Percentiles rank a stretch among this genome's conserved stretches.
These are phyloP conservation scores for Gonapodya prolifera DNA, from an alignment of 192 early-diverging fungal genomes.

Conservation along the genomic window DNA sequence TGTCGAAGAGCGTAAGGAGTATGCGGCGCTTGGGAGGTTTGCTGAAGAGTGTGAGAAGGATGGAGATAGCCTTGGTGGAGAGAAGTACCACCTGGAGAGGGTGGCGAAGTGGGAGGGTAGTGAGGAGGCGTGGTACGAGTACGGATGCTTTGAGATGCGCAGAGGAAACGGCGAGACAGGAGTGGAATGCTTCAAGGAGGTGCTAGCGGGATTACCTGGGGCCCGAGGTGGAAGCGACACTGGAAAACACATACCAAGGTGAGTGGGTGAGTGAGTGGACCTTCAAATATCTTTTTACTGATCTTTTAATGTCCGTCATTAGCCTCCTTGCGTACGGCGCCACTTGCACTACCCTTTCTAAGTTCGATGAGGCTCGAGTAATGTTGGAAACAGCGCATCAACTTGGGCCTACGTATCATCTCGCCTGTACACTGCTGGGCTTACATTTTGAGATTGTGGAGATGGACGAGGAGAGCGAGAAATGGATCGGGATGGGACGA, in stretches of 20 bases:
- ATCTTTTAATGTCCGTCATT: slow-evolving; percentile 4
- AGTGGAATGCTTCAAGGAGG: slow-evolving; percentile 41
- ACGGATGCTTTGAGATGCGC: slow-evolving; percentile 38
- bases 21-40: slow-evolving; percentile 28
- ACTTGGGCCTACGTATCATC: slow-evolving; percentile 30
- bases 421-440: slow-evolving; percentile 29
- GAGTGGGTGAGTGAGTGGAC: not conserved
- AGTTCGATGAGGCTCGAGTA: slow-evolving; percentile 38
- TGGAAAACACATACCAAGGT: slow-evolving; percentile 36
- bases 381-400: slow-evolving; percentile 30
- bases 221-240: not conserved
- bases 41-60: slow-evolving; percentile 34
- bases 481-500: slow-evolving; percentile 18
- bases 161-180: slow-evolving; percentile 24
- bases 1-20: slow-evolving; percentile 24
- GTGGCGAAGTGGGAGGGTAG: slow-evolving; percentile 45
- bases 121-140: slow-evolving; percentile 44
- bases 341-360: slow-evolving; percentile 25
- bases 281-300: not conserved
- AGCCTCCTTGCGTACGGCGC: slow-evolving; percentile 34
- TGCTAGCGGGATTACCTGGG: slow-evolving; percentile 26
- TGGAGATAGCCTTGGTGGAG: slow-evolving; percentile 17
- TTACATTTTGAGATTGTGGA: not conserved
- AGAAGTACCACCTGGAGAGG: slow-evolving; percentile 37
- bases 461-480: not conserved